Conservation (phyloP, 768 basidiomycete species). For the Suillus occidentalis region DNA sequence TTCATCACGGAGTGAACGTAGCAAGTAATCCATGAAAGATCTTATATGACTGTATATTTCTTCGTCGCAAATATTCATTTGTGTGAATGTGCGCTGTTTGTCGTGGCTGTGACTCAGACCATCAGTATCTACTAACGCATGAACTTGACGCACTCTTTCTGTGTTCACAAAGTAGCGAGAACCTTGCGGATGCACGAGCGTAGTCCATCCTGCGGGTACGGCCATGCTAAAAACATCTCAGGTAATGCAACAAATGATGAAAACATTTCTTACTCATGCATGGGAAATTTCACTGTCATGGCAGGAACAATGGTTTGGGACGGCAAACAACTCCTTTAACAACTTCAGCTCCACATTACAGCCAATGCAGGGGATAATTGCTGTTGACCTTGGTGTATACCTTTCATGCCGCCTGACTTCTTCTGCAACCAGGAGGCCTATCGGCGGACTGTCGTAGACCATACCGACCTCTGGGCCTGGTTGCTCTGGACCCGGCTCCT, state of each 20-base stretch:
- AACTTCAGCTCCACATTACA: not conserved
- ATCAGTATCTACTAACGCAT: not conserved
- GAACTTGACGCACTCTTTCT: not conserved
- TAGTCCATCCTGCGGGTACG: conserved; percentile 21
- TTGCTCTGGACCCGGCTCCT: conserved; percentile 2
- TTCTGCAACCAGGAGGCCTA: conserved; percentile 22
- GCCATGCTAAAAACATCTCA: not conserved
- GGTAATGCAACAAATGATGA: not conserved
- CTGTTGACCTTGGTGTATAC: not conserved
- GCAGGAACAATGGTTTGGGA: not conserved
- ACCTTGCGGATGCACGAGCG: conserved; percentile 13
- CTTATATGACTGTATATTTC: conserved; percentile 34
- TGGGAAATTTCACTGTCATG: conserved; percentile 6
- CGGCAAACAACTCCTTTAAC: not conserved
- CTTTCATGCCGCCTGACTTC: conserved; percentile 17
- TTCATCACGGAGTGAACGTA: conserved; percentile 16
- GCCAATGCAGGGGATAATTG: not conserved
- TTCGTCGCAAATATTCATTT: conserved; percentile 48
- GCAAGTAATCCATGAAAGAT: conserved; percentile 28
- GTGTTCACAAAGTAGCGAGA: not conserved
- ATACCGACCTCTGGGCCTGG: conserved; percentile 6
- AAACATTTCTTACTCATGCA: conserved; percentile 2
- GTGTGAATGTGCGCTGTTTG: conserved; percentile 51
- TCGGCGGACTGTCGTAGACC: conserved; percentile 2
- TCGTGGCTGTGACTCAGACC: not conserved